Evolutionary conservation across 2,329 filamentous ascomycete genomes (phyloP).

Genomic region (Exophiala sideris): DNA sequence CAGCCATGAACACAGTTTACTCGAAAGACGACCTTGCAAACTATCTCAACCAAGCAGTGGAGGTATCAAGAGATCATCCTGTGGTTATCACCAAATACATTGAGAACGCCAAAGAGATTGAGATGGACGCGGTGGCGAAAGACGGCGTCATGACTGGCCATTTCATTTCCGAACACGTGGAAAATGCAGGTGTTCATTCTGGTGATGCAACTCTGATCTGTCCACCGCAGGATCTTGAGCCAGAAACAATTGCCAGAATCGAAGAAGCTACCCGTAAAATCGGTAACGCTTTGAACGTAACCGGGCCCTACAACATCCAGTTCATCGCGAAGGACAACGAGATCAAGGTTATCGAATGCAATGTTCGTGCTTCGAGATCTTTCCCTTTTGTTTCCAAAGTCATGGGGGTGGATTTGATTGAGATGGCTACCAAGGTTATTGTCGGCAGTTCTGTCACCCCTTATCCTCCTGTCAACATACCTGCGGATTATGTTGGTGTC

Average conservation of each 20-base stretch:
- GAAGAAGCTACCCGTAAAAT: slow-evolving; percentile 96
- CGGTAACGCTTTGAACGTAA: slow-evolving; percentile 87
- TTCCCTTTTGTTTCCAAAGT: slow-evolving; percentile 99
- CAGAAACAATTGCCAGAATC: slow-evolving; percentile 83
- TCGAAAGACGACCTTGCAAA: slow-evolving; percentile 86
- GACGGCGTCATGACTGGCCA: slow-evolving; percentile 88
- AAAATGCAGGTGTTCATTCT: slow-evolving; percentile 97
- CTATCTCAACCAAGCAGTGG: slow-evolving; percentile 84
- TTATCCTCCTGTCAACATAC: slow-evolving; percentile 74
- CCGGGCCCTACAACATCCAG: slow-evolving; percentile 97
- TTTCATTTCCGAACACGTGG: slow-evolving; percentile 97
- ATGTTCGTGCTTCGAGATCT: slow-evolving; percentile 90
- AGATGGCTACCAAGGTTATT: slow-evolving; percentile 98
- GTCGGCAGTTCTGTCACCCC: slow-evolving; percentile 76
- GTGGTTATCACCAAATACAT: slow-evolving; percentile 99
- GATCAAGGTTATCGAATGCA: slow-evolving; percentile 99
- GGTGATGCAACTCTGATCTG: slow-evolving; percentile 94
- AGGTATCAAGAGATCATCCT: slow-evolving; percentile 91
- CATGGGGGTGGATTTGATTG: slow-evolving; percentile 95
- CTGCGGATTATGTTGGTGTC: slow-evolving; percentile 82
- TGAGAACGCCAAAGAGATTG: slow-evolving; percentile 98
- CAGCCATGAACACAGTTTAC: slow-evolving; percentile 99
- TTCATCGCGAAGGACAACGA: slow-evolving; percentile 99
- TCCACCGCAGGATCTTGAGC: slow-evolving; percentile 87
- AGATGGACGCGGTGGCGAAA: slow-evolving; percentile 96